phyloP scores from a whole-genome alignment of 2,329 filamentous ascomycete species.

The Aspergillus brunneoviolaceus region DNA sequence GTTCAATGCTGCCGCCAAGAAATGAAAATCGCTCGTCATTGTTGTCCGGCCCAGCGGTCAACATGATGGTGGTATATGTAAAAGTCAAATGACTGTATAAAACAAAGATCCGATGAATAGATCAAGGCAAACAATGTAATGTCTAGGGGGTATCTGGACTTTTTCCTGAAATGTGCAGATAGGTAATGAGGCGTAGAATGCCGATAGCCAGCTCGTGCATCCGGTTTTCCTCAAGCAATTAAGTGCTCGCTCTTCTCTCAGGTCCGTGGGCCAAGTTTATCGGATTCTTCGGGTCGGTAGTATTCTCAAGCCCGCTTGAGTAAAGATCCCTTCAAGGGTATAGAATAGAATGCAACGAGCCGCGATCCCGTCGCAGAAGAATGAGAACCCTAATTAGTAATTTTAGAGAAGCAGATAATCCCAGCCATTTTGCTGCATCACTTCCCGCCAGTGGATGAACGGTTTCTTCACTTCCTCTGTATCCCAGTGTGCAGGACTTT shows the following conservation, averaged over 20 bases:
- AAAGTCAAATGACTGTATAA: not conserved
- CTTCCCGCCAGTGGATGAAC: constrained; percentile 89
- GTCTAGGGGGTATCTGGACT: not conserved
- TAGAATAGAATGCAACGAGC: constrained; percentile 14
- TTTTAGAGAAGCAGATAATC: constrained; percentile 83
- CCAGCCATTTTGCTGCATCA: constrained; percentile 89
- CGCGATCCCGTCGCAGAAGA: constrained; percentile 14
- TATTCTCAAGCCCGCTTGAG: constrained; percentile 22
- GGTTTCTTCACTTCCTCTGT: constrained; percentile 41
- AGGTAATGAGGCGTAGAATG: not conserved
- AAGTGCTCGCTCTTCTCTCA: not conserved
- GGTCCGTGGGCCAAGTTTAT: not conserved
- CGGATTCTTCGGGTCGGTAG: constrained; percentile 13
- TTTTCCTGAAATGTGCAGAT: not conserved
- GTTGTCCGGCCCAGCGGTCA: not conserved
- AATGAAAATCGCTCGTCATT: constrained; percentile 2
- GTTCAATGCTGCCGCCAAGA: not conserved
- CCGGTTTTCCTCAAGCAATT: not conserved
- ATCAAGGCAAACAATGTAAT: not conserved
- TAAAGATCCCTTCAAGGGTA: constrained; percentile 22
- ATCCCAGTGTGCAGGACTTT: constrained; percentile 7
- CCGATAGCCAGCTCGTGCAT: not conserved
- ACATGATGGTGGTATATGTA: not conserved
- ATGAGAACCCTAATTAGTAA: not conserved
- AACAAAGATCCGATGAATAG: not conserved